Percentiles rank a stretch among this genome's conserved stretches.
These are phyloP conservation scores for Cardamine chenopodiifolia DNA, from an alignment of 345 rosid genomes.

Conservation along the genomic window DNA sequence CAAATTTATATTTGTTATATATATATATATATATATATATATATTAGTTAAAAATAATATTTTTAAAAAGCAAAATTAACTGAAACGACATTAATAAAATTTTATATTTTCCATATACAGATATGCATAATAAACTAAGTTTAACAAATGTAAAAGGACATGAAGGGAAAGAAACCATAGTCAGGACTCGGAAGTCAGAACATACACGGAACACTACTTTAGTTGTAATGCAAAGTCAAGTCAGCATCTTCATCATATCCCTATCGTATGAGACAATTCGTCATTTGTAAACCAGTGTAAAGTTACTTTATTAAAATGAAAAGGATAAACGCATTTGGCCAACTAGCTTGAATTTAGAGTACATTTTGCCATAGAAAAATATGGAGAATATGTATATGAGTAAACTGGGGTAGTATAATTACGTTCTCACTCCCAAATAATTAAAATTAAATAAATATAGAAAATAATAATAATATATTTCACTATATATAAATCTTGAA, in stretches of 20 bases:
- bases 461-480: not conserved
- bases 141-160: not conserved
- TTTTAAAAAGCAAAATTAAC: too few relatives aligned
- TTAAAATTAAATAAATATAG: not conserved
- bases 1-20: not conserved
- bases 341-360: not conserved
- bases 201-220: not conserved
- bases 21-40: too few relatives aligned
- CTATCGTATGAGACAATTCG: slow-evolving; percentile 12
- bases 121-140: not conserved
- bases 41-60: too few relatives aligned
- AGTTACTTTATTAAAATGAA: slow-evolving; percentile 11
- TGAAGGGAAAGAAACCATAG: not conserved
- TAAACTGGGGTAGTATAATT: not conserved
- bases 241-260: slow-evolving; percentile 11
- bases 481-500: not conserved
- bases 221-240: not conserved
- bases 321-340: not conserved
- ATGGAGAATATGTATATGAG: not conserved
- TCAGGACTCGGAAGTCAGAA: not conserved
- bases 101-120: not conserved
- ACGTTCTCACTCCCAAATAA: not conserved
- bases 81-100: not conserved
- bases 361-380: not conserved
- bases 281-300: not conserved